These are phyloP conservation scores for Eutypella sp. DNA, from an alignment of 2,329 filamentous ascomycete species.

Conservation along the genomic window DNA sequence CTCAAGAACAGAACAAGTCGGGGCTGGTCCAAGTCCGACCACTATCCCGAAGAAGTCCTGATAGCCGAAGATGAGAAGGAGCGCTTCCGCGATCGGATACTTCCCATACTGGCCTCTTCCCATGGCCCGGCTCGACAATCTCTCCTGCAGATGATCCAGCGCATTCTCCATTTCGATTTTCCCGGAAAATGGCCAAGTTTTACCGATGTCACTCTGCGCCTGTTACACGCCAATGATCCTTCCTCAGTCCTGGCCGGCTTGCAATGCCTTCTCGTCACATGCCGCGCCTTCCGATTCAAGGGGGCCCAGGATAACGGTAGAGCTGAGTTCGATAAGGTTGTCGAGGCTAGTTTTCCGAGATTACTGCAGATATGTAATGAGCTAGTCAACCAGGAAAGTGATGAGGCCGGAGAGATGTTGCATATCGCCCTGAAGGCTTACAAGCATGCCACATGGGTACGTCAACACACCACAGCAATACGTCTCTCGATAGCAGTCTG, in stretches of 20 bases:
- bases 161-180: slow-evolving; percentile 94
- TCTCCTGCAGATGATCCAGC: slow-evolving; percentile 89
- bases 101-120: slow-evolving; percentile 81
- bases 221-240: slow-evolving; percentile 82
- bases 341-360: slow-evolving; percentile 84
- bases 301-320: slow-evolving; percentile 68
- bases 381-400: slow-evolving; percentile 82
- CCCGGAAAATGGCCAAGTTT: slow-evolving; percentile 91
- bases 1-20: slow-evolving; percentile 96
- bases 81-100: slow-evolving; percentile 78
- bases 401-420: slow-evolving; percentile 95
- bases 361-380: slow-evolving; percentile 82
- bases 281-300: slow-evolving; percentile 94
- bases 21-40: slow-evolving; percentile 78
- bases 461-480: slow-evolving; percentile 26
- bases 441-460: slow-evolving; percentile 95
- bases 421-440: slow-evolving; percentile 93
- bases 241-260: slow-evolving; percentile 86
- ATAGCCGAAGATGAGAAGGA: slow-evolving; percentile 88
- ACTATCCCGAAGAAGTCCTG: slow-evolving; percentile 64
- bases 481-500: background rate
- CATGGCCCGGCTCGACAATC: slow-evolving; percentile 81
- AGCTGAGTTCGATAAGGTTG: slow-evolving; percentile 88
- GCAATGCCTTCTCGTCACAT: slow-evolving; percentile 90
- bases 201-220: slow-evolving; percentile 84